phyloP scores from a whole-genome alignment of 805 yeast species.

The Candida pini region DNA sequence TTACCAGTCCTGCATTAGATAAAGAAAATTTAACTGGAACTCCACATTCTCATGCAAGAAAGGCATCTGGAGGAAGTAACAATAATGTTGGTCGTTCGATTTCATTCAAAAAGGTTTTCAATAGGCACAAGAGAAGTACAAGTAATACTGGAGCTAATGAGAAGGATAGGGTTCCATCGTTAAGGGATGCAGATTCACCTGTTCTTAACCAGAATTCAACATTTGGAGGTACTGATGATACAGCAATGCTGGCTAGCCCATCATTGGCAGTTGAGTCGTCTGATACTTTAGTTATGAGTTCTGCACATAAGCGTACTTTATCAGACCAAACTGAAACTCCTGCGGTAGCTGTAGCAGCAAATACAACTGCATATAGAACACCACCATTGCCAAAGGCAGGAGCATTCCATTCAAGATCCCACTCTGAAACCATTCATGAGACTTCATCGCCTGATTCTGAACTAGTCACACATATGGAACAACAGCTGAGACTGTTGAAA shows the following conservation, averaged over 20 bases:
- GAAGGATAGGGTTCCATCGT: constrained; percentile 8
- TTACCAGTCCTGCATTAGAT: too few species aligned
- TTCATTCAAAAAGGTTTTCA: constrained; percentile 18
- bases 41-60: constrained; percentile 11
- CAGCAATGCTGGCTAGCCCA: too few species aligned
- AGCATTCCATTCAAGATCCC: constrained; percentile 34
- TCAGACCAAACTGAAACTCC: constrained; percentile 30
- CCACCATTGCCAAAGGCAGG: constrained; percentile 37
- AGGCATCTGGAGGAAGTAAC: constrained; percentile 16
- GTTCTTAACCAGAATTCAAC: constrained; percentile 7
- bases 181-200: constrained; percentile 14
- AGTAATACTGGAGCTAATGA: constrained; percentile 14
- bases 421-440: constrained; percentile 38
- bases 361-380: constrained; percentile 33
- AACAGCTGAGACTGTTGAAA: constrained; percentile 33
- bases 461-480: constrained; percentile 31
- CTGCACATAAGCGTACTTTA: constrained; percentile 16
- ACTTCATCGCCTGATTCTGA: constrained; percentile 21
- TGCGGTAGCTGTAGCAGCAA: too few species aligned
- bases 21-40: background rate
- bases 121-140: constrained; percentile 24
- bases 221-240: too few species aligned
- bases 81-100: constrained; percentile 21
- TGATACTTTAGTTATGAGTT: background rate
- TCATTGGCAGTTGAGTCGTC: background rate